Conservation (phyloP, 2,329 filamentous ascomycete genomes). For the Zopfia rhizophila region DNA sequence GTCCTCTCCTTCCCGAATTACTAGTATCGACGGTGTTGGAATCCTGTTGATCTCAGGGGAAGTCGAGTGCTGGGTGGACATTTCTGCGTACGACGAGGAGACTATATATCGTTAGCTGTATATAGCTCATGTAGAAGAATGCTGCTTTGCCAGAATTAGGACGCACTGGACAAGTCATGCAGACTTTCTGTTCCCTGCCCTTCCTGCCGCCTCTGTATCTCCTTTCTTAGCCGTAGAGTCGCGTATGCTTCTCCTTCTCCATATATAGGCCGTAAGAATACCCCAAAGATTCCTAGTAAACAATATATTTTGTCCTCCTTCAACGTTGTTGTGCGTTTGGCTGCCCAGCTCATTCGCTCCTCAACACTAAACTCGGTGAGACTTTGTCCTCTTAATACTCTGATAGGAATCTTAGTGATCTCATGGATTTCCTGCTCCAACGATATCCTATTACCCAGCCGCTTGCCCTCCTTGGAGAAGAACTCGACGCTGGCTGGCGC, state of each 20-base stretch:
- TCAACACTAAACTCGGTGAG: conserved; percentile 27
- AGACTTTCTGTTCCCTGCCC: conserved; percentile 16
- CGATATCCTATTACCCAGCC: not conserved
- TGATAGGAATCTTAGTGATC: conserved; percentile 9
- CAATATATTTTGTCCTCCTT: conserved; percentile 37
- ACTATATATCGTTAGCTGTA: conserved; percentile 22
- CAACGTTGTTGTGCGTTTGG: conserved; percentile 28
- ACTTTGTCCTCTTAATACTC: conserved; percentile 4
- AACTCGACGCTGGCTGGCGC: conserved; percentile 12
- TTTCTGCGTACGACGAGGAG: conserved; percentile 8
- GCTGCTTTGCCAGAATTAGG: conserved; percentile 15
- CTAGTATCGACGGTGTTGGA: too few relatives aligned
- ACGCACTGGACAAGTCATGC: conserved; percentile 17
- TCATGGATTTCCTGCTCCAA: conserved; percentile 3
- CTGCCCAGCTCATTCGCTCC: conserved; percentile 37
- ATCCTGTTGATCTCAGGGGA: too few relatives aligned
- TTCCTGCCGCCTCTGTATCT: conserved; percentile 17
- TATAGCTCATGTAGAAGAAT: conserved; percentile 6
- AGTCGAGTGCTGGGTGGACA: not conserved
- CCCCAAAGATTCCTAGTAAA: conserved; percentile 35
- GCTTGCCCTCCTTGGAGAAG: conserved; percentile 3
- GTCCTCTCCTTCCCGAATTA: conserved; percentile 15
- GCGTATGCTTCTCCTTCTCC: conserved; percentile 32
- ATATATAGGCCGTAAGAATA: conserved; percentile 27
- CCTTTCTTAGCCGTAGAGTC: conserved; percentile 22